Percentiles rank a stretch among this genome's conserved stretches.
Evolutionary conservation across 2,329 filamentous ascomycete species (phyloP).

Genomic region (Stagonosporopsis chrysanthemi): DNA sequence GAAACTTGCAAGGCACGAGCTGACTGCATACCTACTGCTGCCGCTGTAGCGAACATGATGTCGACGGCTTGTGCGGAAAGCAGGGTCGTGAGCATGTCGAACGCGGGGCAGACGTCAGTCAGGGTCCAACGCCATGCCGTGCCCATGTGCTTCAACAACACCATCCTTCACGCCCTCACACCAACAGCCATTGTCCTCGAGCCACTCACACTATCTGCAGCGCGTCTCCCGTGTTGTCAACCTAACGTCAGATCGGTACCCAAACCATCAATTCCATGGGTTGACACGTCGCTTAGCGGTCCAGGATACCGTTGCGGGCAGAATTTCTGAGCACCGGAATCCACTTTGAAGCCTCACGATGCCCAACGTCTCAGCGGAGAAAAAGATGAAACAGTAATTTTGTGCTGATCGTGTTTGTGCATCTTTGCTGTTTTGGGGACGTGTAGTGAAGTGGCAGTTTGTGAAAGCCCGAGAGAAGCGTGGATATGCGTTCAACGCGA

Average conservation of each 20-base stretch:
- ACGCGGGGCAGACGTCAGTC: slow-evolving; percentile 18
- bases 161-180: neutral
- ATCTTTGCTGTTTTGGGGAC: neutral
- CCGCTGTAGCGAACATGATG: slow-evolving; percentile 7
- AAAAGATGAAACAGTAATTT: neutral
- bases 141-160: neutral
- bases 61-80: slow-evolving; percentile 6
- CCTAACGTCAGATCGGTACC: neutral
- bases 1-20: neutral
- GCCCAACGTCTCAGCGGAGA: slow-evolving; percentile 14
- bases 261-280: slow-evolving; percentile 1
- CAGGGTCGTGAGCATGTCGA: slow-evolving; percentile 7
- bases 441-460: slow-evolving; percentile 12
- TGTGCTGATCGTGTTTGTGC: slow-evolving; percentile 12
- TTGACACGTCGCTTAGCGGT: slow-evolving; percentile 22
- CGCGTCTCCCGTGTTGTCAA: neutral
- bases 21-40: slow-evolving; percentile 8
- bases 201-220: neutral
- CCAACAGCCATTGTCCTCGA: neutral
- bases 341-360: slow-evolving; percentile 29
- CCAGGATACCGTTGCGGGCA: slow-evolving; percentile 26
- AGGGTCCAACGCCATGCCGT: neutral
- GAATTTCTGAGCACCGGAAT: slow-evolving; percentile 20
- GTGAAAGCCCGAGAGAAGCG: slow-evolving; percentile 6
- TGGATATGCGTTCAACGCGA: slow-evolving; percentile 6